Base-by-base conservation (phyloP, 176 grass and related monocot species). In the Puccinellia tenuiflora region DNA sequence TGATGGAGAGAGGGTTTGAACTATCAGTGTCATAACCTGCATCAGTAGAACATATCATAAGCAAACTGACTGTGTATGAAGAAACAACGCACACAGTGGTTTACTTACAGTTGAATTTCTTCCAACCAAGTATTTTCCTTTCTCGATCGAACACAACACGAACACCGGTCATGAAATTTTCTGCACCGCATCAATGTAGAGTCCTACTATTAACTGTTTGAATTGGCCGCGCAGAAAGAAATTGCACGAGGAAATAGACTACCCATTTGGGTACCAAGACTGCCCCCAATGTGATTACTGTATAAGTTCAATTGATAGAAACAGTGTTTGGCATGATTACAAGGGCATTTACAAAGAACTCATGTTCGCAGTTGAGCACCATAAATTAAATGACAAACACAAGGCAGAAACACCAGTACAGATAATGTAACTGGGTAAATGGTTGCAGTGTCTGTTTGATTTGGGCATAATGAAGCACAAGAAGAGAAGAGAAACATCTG, bases 111-210 rank as follows among this genome's bases (percentile, higher is more conserved):
- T 97, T 90, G 47, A 94, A 92, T 61, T 83, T 90, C 64, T 92
- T 94, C 92, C 94, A 97, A 40, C 94, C 94, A 48, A 94, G 83
- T 73, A 83, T 79, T 51, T 90, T 87, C 69, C 88, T 97, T 25
- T 97, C 90, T 76, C 90, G 80, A 73, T 97, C 92, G 12, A 97
- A 97, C 22, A 94, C 84, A 12, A 97, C 39, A 3, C 83, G 88
- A 34, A 97, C 86, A 81, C 92, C 90, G 0, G 94, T 90, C 94
- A 97, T 94, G 88, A 94, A 94, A 73, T 97, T 94, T 83, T 97
- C 95, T 97, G 88, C 47, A 66, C 18, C 38, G 54, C 30, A 75
- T 29, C 14, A 67, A 43, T 26, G 3, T 30, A 17, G 39, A 63
- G 22, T 51, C 16, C 3, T 13, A 77, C 0, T 39, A 22, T 48